These are phyloP conservation scores for Tagetes erecta DNA, from an alignment of 129 eudicot species.

Conservation along the genomic window DNA sequence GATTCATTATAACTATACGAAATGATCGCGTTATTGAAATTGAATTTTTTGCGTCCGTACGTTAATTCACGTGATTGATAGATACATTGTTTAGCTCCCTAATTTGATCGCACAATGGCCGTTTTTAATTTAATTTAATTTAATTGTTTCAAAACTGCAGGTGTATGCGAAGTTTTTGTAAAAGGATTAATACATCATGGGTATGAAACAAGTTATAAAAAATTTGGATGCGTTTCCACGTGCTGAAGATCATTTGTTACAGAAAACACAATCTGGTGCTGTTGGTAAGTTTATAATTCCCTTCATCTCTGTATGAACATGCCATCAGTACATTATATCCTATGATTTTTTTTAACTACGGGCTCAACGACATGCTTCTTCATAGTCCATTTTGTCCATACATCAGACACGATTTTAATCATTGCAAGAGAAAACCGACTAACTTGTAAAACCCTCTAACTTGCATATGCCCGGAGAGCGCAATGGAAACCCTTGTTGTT, in stretches of 20 bases:
- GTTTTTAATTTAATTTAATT: background rate
- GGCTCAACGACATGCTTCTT: too few species aligned
- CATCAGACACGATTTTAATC: too few species aligned
- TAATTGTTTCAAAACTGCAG: background rate
- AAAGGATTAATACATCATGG: constrained; percentile 43
- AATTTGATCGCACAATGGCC: constrained; percentile 14
- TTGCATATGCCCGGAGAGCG: too few species aligned
- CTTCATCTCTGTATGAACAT: constrained; percentile 11
- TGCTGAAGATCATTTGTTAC: constrained; percentile 87
- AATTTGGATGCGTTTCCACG: constrained; percentile 94
- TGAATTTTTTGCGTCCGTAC: constrained; percentile 1
- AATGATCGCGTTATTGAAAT: constrained; percentile 1
- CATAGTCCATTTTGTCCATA: too few species aligned
- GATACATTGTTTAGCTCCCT: background rate
- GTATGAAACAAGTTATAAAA: constrained; percentile 72
- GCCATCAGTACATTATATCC: background rate
- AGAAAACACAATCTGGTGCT: constrained; percentile 93
- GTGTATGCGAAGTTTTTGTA: constrained; percentile 18
- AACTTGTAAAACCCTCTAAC: too few species aligned
- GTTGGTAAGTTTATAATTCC: constrained; percentile 46
- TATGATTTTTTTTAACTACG: too few species aligned
- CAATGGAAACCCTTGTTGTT: too few species aligned
- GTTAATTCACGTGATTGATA: constrained; percentile 16
- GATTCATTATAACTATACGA: background rate
- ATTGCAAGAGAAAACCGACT: too few species aligned